Base-by-base conservation (phyloP, 768 basidiomycete genomes). In the Suillus sp. region DNA sequence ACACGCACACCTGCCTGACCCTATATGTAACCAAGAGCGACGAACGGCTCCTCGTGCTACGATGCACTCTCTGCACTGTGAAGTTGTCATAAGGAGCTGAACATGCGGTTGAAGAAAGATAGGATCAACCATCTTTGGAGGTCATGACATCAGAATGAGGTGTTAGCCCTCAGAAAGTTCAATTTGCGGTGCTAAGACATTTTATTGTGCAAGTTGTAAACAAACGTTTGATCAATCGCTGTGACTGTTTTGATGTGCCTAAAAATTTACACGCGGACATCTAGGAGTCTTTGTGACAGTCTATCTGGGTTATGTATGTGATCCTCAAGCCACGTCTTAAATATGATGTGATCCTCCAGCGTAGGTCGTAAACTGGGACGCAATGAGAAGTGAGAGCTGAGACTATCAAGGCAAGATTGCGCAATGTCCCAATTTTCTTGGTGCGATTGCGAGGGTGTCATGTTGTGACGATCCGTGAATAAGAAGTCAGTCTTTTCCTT, bases 51-150 rank as follows among this genome's bases (percentile, higher is more conserved):
- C n/a, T n/a, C n/a, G n/a, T n/a, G n/a, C n/a, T n/a, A n/a, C n/a
- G 4, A 32, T 32, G 32, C 4, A 32, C 4, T 32, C 32, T 32
- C 32, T 32, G 79, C 20, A 93, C 91, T 93, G 66, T 7, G 7
- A 25, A 18, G 11, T 16, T 38, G 16, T 56, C 55, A 56, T 56
- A 22, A 56, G 35, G 37, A 25, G 16, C 25, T 27, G 37, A 20
- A 18, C 22, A 25, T 27, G 25, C 25, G 22, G 18, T 18, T 56
- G 37, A 38, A 25, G 38, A 8, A 57, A 38, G 25, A 32, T 3
- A 38, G 18, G 4, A 57, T 25, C 4, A 25, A 57, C 56, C 56
- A 57, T 27, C 37, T 2, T 40, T 40, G 37, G 56, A 30, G 37
- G 37, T 20, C 56, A 57, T 57, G 55, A 11, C 38, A 20, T 57